These are phyloP conservation scores for Monosporascus cannonballus DNA, from an alignment of 2,329 filamentous ascomycete genomes.

Conservation along the genomic window DNA sequence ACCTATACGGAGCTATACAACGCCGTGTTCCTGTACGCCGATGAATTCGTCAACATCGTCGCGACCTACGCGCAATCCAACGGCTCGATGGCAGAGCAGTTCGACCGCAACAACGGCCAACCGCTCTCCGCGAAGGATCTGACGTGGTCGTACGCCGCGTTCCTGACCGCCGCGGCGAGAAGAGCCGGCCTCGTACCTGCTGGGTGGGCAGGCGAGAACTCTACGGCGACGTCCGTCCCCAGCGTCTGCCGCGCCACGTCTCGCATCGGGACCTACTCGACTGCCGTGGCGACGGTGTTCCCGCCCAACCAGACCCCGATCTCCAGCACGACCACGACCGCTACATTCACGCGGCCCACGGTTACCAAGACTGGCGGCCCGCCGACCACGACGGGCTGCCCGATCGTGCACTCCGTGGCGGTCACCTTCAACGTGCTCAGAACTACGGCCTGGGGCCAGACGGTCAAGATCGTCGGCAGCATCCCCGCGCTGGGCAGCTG, in stretches of 20 bases:
- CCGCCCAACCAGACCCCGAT: constrained; percentile 42
- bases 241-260: constrained; percentile 40
- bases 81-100: constrained; percentile 66
- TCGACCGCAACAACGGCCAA: constrained; percentile 42
- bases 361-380: constrained; percentile 17
- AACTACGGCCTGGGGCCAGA: constrained; percentile 54
- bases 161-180: constrained; percentile 56
- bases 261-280: constrained; percentile 44
- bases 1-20: constrained; percentile 50
- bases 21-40: constrained; percentile 52
- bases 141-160: constrained; percentile 38
- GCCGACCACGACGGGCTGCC: constrained; percentile 27
- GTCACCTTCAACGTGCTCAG: constrained; percentile 58
- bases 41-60: constrained; percentile 56
- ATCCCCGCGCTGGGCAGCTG: constrained; percentile 55
- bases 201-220: constrained; percentile 43
- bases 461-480: constrained; percentile 59
- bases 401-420: constrained; percentile 39
- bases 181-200: constrained; percentile 49
- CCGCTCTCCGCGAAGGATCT: constrained; percentile 59
- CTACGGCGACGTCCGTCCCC: constrained; percentile 41
- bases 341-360: constrained; percentile 22
- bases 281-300: constrained; percentile 41
- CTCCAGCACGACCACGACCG: constrained; percentile 17
- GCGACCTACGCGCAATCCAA: constrained; percentile 54